Evolutionary conservation across 2,329 filamentous ascomycete species (phyloP).

Genomic region (Metarhizium rileyi): DNA sequence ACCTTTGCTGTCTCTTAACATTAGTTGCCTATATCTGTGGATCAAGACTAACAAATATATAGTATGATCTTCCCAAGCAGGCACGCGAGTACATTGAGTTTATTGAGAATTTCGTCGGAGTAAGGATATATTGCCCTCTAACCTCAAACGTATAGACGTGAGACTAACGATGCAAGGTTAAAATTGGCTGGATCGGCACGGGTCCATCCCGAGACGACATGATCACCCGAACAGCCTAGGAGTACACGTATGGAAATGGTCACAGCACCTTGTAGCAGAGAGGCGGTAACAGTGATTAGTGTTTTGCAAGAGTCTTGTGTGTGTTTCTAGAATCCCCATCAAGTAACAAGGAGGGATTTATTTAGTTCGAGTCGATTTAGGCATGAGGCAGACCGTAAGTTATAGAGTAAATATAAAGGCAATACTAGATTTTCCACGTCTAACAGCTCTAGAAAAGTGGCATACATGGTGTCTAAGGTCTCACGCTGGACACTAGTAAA

Average conservation of each 20-base stretch:
- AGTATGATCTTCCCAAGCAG: conserved; percentile 29
- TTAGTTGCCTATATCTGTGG: background rate
- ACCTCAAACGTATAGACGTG: conserved; percentile 10
- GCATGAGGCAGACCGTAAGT: no score
- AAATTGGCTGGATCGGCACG: conserved; percentile 50
- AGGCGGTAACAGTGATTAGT: no score
- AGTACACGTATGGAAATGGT: background rate
- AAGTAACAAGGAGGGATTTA: no score
- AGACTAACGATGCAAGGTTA: conserved; percentile 25
- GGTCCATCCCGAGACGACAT: conserved; percentile 56
- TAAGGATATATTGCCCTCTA: conserved; percentile 24
- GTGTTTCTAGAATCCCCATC: no score
- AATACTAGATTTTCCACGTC: no score
- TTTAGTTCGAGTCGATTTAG: no score
- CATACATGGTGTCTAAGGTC: no score
- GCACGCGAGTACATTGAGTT: conserved; percentile 22
- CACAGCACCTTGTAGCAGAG: no score
- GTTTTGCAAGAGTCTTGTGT: no score
- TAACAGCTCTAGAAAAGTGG: no score
- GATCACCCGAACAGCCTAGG: conserved; percentile 29
- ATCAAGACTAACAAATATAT: conserved; percentile 4
- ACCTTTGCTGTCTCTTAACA: background rate
- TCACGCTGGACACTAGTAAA: no score
- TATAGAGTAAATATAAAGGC: no score
- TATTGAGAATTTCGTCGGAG: conserved; percentile 56